Evolutionary conservation across 164 flowering plant species (phyloP), one percentile per base, ranked within the genome.

Genomic region (Saururus chinensis): DNA sequence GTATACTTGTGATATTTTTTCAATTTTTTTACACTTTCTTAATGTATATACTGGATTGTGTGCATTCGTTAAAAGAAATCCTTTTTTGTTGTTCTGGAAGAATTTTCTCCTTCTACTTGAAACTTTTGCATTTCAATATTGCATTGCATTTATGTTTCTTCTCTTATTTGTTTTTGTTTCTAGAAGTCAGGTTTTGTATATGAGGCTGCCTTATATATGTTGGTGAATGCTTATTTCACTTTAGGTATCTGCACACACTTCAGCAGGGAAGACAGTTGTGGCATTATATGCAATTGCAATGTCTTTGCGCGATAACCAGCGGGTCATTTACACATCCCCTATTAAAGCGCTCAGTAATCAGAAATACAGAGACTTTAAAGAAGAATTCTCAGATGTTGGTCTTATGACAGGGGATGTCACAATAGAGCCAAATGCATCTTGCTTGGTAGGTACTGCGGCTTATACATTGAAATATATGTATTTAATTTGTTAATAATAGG

Each of bases 351-450:
- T 95, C 16, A 91, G 99, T 71, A 95, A 95, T 61, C 99, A 95
- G 65, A 95, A 95, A 68, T 95, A 75, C 61, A 80, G 97, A 66
- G 97, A 95, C 63, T 95, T 91, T 62, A 95, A 89, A 67, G 92
- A 89, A 73, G 96, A 91, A 76, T 91, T 89, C 56, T 85, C 96
- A 1, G 99, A 95, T 78, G 99, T 95, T 53, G 99, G 99, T 19
- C 73, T 95, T 75, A 95, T 95, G 97, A 95, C 99, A 30, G 97
- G 99, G n/a, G 99, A 95, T 84, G 93, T 87, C 19, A 95, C 99
- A 17, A 91, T 91, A 72, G 97, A 91, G 10, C 97, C 99, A 30
- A 88, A 87, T 73, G 99, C 99, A 64, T 88, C 99, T 63, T 95
- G 99, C 72, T 69, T 95, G 93, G 99, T 90, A 71, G 51, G 83